These are phyloP conservation scores for Eremomyces bilateralis DNA, from an alignment of 495 filamentous ascomycete species.

Conservation along the genomic window DNA sequence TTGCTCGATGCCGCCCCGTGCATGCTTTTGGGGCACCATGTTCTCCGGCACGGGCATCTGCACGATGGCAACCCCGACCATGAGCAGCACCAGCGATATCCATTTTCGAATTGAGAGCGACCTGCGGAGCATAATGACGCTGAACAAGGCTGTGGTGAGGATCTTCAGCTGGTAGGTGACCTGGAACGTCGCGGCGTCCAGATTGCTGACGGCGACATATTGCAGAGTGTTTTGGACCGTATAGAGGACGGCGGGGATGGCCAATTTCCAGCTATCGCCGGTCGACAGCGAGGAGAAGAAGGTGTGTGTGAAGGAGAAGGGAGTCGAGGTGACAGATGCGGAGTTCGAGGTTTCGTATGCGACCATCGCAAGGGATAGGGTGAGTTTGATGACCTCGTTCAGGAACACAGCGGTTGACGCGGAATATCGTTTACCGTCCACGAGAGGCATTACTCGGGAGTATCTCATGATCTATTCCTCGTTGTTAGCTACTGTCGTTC, in stretches of 20 bases:
- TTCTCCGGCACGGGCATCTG: slow-evolving; percentile 39
- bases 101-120: slow-evolving; percentile 49
- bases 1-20: slow-evolving; percentile 7
- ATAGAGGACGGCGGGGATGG: slow-evolving; percentile 72
- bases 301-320: slow-evolving; percentile 55
- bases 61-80: slow-evolving; percentile 67
- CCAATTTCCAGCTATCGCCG: slow-evolving; percentile 91
- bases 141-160: slow-evolving; percentile 75
- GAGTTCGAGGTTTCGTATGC: slow-evolving; percentile 66
- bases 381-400: slow-evolving; percentile 80
- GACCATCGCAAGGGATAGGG: slow-evolving; percentile 64
- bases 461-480: slow-evolving; percentile 63
- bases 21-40: slow-evolving; percentile 2
- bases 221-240: slow-evolving; percentile 80
- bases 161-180: slow-evolving; percentile 88
- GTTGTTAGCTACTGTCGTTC: not conserved
- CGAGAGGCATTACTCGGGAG: slow-evolving; percentile 71
- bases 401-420: slow-evolving; percentile 87
- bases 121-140: slow-evolving; percentile 50
- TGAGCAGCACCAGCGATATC: slow-evolving; percentile 59
- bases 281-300: slow-evolving; percentile 64
- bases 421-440: slow-evolving; percentile 66
- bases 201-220: slow-evolving; percentile 77
- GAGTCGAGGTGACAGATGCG: slow-evolving; percentile 45
- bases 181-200: slow-evolving; percentile 82